Conservation (phyloP, 352 stramenopile species). For the Globisporangium mamillatum region DNA sequence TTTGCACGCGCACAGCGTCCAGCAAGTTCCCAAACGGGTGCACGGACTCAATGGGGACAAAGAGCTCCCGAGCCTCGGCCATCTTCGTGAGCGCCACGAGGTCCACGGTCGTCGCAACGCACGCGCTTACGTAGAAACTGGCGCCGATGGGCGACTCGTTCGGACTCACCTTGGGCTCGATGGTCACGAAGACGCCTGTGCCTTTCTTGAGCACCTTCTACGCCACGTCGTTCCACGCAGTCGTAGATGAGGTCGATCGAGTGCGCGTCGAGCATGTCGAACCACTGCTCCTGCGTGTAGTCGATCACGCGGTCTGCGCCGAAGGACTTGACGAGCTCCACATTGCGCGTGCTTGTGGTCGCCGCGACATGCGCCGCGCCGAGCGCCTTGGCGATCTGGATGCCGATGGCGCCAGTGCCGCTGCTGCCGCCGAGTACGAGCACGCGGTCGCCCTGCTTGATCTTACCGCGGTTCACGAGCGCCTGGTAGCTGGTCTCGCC, state of each 20-base stretch:
- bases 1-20: slow-evolving; percentile 2
- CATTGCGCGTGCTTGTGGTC: too few species aligned
- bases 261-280: not conserved
- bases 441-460: too few species aligned
- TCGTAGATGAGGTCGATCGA: slow-evolving; percentile 8
- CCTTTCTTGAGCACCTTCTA: slow-evolving; percentile 1
- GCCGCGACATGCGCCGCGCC: too few species aligned
- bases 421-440: too few species aligned
- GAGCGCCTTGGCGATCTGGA: too few species aligned
- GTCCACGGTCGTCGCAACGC: not conserved
- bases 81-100: not conserved
- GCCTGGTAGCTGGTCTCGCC: too few species aligned
- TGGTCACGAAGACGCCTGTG: slow-evolving; percentile 3
- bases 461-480: too few species aligned
- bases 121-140: not conserved
- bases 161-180: not conserved
- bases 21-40: not conserved
- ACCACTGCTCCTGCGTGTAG: too few species aligned
- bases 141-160: not conserved
- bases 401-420: too few species aligned
- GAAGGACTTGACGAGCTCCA: too few species aligned
- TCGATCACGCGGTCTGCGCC: too few species aligned
- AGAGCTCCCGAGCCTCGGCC: not conserved
- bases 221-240: not conserved
- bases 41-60: slow-evolving; percentile 3